Evolutionary conservation across 306 rosid species (phyloP).

Genomic region (Casuarina cunninghamiana): DNA sequence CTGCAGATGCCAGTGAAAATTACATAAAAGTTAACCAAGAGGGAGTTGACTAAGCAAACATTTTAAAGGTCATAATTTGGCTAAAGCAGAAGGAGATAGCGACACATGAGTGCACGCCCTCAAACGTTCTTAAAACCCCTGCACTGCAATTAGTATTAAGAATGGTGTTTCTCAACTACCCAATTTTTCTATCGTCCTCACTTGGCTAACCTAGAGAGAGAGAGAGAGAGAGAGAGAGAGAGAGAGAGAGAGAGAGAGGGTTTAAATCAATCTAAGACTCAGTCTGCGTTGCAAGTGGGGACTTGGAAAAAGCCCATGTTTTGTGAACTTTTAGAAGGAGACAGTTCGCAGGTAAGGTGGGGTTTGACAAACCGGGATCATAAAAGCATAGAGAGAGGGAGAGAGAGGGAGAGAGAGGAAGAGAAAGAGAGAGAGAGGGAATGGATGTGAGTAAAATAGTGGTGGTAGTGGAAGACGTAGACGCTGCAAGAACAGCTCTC

Average conservation of each 20-base stretch:
- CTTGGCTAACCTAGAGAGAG: background rate
- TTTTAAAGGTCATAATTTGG: too few relatives aligned
- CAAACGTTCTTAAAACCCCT: background rate
- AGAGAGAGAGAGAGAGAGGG: background rate
- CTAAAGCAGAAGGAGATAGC: background rate
- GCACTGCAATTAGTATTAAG: background rate
- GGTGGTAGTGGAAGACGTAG: conserved; percentile 85
- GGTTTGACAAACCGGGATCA: conserved; percentile 3
- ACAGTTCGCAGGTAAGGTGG: background rate
- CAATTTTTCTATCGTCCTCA: background rate
- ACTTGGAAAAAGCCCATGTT: conserved; percentile 3
- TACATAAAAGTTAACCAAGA: too few relatives aligned
- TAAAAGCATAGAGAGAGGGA: conserved; percentile 9
- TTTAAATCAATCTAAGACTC: conserved; percentile 22
- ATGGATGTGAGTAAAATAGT: conserved; percentile 83
- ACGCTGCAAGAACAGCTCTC: conserved; percentile 79
- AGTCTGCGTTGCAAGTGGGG: background rate
- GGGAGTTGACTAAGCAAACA: too few relatives aligned
- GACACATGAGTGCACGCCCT: background rate
- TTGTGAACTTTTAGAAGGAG: conserved; percentile 13
- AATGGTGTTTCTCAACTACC: background rate
- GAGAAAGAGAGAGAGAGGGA: background rate
- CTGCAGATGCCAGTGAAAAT: too few relatives aligned
- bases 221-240: background rate
- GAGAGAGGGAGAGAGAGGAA: background rate